Conservation (phyloP, 176 grass and related monocot species). For the Poa pratensis region DNA sequence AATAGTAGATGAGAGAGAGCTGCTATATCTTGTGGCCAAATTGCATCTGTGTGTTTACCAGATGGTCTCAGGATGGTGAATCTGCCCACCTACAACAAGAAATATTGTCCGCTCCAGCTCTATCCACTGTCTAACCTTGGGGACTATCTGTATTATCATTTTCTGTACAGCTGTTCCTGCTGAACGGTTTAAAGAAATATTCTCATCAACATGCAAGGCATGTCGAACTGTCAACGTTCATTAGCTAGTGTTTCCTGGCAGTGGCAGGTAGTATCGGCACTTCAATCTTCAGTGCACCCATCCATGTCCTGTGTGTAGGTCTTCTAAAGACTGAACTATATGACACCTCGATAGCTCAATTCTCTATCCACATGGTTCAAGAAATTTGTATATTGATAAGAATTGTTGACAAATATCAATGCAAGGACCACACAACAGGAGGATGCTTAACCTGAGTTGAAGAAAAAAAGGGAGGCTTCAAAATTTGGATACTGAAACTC, state of each 20-base stretch:
- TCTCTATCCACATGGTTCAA: neutral
- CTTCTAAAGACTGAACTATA: neutral
- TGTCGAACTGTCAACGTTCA: neutral
- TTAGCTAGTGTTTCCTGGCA: neutral
- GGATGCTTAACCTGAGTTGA: too few relatives aligned
- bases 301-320: neutral
- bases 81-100: constrained; percentile 35
- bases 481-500: neutral
- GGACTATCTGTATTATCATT: neutral
- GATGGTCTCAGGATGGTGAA: constrained; percentile 33
- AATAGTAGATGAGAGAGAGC: constrained; percentile 21
- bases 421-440: neutral
- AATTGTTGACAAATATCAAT: neutral
- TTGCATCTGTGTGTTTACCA: neutral
- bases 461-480: neutral
- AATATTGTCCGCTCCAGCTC: neutral
- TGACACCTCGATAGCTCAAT: neutral
- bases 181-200: neutral
- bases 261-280: neutral
- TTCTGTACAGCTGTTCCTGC: neutral
- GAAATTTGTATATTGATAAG: neutral
- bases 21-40: constrained; percentile 51
- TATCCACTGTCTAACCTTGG: neutral
- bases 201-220: neutral
- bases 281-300: neutral